These are phyloP conservation scores for Spatholobus suberectus DNA, from an alignment of 306 rosid species.

Conservation along the genomic window DNA sequence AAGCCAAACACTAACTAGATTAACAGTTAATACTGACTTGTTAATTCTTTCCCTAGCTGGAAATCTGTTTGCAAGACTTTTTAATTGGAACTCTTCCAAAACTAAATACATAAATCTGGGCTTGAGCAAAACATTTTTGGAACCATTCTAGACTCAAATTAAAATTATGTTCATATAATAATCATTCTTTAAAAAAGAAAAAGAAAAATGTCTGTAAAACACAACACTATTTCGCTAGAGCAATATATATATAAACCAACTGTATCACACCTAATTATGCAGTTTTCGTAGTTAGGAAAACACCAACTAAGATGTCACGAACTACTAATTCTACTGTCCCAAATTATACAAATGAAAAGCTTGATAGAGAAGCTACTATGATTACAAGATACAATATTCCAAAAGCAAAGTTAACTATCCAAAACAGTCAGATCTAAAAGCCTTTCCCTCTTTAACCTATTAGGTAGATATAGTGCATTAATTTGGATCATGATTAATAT, in stretches of 20 bases:
- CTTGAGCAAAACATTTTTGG: background rate
- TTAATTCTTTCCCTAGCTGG: background rate
- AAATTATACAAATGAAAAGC: constrained; percentile 7
- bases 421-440: constrained; percentile 18
- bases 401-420: background rate
- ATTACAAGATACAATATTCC: constrained; percentile 16
- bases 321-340: background rate
- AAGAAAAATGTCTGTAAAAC: background rate
- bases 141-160: background rate
- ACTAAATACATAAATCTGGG: background rate
- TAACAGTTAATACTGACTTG: background rate
- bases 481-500: constrained; percentile 20
- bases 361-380: background rate
- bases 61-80: background rate
- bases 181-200: background rate
- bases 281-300: background rate
- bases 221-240: background rate
- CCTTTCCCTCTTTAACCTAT: constrained; percentile 32
- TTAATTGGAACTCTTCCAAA: background rate
- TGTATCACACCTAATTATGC: background rate
- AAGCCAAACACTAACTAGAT: background rate
- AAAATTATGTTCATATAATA: background rate
- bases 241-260: constrained; percentile 5
- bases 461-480: background rate
- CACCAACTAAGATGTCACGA: background rate